Conservation (phyloP, 2,329 filamentous ascomycete species). For the Beauveria brongniartii region DNA sequence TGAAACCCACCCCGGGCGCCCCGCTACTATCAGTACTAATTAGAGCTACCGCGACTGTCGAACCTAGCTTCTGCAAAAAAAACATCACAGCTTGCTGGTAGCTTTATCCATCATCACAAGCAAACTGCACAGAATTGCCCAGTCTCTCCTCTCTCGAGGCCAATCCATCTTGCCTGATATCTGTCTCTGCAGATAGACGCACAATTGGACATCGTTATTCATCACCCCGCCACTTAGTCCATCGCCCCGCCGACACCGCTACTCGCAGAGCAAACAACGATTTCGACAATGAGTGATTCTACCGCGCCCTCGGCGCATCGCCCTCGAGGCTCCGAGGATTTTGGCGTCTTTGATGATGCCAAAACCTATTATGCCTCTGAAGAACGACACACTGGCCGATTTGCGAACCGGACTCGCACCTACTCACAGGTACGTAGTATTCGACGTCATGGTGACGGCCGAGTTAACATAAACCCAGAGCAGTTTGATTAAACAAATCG, state of each 20-base stretch:
- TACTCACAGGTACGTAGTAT: slow-evolving; percentile 43
- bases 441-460: neutral
- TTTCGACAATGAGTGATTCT: slow-evolving; percentile 9
- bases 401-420: slow-evolving; percentile 44
- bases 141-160: neutral
- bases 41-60: neutral
- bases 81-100: neutral
- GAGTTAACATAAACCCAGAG: slow-evolving; percentile 36
- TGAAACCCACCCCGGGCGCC: neutral
- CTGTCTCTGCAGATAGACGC: neutral
- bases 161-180: neutral
- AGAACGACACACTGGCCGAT: slow-evolving; percentile 42
- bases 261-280: neutral
- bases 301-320: slow-evolving; percentile 6
- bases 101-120: neutral
- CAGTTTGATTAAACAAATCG: slow-evolving; percentile 44
- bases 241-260: slow-evolving; percentile 10
- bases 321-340: slow-evolving; percentile 34
- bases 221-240: slow-evolving; percentile 1
- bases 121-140: neutral
- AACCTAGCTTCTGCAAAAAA: neutral
- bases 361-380: slow-evolving; percentile 52
- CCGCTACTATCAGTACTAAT: neutral
- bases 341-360: slow-evolving; percentile 47
- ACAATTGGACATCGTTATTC: neutral